These are phyloP conservation scores for Diaporthe longicolla DNA, from an alignment of 2,329 filamentous ascomycete genomes.

Conservation along the genomic window DNA sequence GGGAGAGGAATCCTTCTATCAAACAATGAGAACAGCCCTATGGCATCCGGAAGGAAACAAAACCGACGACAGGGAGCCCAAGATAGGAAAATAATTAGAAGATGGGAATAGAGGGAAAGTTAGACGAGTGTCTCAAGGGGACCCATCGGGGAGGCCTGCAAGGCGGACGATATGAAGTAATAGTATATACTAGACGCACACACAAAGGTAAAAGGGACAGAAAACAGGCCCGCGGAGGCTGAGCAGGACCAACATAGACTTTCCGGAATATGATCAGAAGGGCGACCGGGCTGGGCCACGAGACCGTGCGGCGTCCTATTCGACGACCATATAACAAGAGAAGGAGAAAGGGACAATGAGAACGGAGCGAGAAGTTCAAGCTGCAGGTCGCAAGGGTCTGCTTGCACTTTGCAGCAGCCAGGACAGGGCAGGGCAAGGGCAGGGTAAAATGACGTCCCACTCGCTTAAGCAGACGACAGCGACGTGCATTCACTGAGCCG, in stretches of 20 bases:
- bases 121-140: constrained; percentile 37
- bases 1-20: constrained; percentile 27
- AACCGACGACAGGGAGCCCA: constrained; percentile 30
- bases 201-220: constrained; percentile 18
- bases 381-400: constrained; percentile 22
- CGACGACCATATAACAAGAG: constrained; percentile 30
- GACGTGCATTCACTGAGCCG: constrained; percentile 35
- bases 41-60: constrained; percentile 25
- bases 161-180: constrained; percentile 34
- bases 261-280: constrained; percentile 26
- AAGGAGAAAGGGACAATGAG: not conserved
- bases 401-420: constrained; percentile 7
- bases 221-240: constrained; percentile 28
- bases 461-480: constrained; percentile 33
- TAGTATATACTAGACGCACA: not conserved
- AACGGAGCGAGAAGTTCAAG: not conserved
- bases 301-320: constrained; percentile 33
- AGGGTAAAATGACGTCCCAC: constrained; percentile 39
- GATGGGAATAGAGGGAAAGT: constrained; percentile 19
- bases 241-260: constrained; percentile 37
- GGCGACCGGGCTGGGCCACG: constrained; percentile 28
- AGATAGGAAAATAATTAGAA: constrained; percentile 32
- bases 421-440: constrained; percentile 22
- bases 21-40: constrained; percentile 33
- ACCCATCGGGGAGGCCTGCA: constrained; percentile 27